Evolutionary conservation across 2,329 filamentous ascomycete genomes (phyloP).

Genomic region (Sordariomycetes sp.): DNA sequence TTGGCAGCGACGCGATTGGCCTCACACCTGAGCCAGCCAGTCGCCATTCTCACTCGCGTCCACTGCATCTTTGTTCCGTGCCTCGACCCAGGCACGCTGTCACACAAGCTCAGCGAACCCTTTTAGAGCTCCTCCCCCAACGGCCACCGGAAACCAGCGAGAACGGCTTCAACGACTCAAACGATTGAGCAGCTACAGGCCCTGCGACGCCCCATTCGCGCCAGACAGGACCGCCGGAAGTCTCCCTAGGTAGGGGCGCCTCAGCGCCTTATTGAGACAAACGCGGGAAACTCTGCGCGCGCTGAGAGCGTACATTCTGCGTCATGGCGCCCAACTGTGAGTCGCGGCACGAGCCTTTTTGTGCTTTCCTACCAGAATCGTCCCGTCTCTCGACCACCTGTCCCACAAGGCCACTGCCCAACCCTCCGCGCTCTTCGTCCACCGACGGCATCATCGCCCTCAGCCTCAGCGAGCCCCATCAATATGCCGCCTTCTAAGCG

Average conservation of each 20-base stretch:
- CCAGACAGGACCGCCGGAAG: background rate
- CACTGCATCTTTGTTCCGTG: no score
- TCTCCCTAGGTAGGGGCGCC: background rate
- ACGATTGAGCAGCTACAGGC: no score
- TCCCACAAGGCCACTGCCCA: conserved; percentile 1
- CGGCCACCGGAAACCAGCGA: no score
- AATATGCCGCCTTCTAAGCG: conserved; percentile 27
- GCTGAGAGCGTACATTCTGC: background rate
- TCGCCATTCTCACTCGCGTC: conserved; percentile 2
- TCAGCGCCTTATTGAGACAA: no score
- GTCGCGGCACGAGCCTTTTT: conserved; percentile 4
- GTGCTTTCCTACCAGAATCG: background rate
- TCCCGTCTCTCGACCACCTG: background rate
- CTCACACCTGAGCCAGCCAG: background rate
- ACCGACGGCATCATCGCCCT: conserved; percentile 13
- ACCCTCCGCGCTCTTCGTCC: conserved; percentile 1
- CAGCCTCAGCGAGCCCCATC: no score
- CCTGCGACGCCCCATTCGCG: no score
- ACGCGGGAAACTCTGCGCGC: no score
- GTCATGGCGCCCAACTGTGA: conserved; percentile 19
- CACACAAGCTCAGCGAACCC: no score
- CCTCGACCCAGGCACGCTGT: no score
- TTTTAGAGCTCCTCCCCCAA: no score
- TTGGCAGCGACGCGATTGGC: background rate
- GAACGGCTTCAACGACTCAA: no score